Conservation (phyloP, 169 alveolate genomes). For the Plasmodium coatneyi region DNA sequence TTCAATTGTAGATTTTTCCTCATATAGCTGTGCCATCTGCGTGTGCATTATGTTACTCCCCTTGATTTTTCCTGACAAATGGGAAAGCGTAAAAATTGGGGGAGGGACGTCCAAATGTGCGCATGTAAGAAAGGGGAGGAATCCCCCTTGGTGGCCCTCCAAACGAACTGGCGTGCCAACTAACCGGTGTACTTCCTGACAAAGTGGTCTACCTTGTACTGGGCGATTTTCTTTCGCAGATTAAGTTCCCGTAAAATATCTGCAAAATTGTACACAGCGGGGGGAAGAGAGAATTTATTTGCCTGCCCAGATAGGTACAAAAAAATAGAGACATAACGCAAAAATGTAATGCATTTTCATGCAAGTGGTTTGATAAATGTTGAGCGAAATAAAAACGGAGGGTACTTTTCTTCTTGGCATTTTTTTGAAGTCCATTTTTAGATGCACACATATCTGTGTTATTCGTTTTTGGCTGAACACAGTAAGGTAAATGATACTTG, state of each 20-base stretch:
- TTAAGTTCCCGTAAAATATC: slow-evolving; percentile 53
- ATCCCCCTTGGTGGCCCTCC: not conserved
- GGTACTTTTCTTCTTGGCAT: slow-evolving; percentile 31
- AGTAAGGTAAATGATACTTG: slow-evolving; percentile 56
- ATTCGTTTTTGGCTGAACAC: slow-evolving; percentile 64
- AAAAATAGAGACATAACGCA: not conserved
- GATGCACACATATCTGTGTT: slow-evolving; percentile 35
- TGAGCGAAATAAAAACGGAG: not conserved
- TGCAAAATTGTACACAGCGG: not conserved
- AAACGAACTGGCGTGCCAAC: not conserved
- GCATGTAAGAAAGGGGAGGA: not conserved
- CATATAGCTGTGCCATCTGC: slow-evolving; percentile 27
- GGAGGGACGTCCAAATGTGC: not conserved
- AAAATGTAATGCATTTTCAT: not conserved
- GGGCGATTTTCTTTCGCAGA: slow-evolving; percentile 13
- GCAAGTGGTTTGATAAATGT: not conserved
- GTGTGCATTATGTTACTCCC: slow-evolving; percentile 15
- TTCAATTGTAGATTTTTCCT: slow-evolving; percentile 27
- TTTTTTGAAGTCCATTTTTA: slow-evolving; percentile 5
- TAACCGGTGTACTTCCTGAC: slow-evolving; percentile 53
- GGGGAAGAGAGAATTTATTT: no score
- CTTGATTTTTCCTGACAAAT: slow-evolving; percentile 27
- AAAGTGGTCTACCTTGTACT: slow-evolving; percentile 22
- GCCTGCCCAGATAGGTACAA: not conserved
- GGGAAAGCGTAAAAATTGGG: not conserved